These are phyloP conservation scores for Globisporangium irregulare DNA, from an alignment of 352 stramenopile species.

Conservation along the genomic window DNA sequence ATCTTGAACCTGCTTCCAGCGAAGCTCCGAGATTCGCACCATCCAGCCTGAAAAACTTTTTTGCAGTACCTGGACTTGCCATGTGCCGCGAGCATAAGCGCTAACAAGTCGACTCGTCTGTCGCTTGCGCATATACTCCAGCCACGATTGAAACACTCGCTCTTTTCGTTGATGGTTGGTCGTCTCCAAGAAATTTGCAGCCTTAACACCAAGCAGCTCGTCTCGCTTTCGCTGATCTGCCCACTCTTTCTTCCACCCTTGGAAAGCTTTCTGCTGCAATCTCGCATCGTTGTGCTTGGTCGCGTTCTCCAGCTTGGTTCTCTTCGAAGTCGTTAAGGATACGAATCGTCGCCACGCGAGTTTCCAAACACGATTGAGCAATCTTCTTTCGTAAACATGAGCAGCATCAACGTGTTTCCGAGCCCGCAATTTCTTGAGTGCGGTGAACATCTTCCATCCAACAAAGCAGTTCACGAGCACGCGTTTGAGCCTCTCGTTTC, in stretches of 20 bases:
- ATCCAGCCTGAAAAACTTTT: constrained; percentile 9
- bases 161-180: not conserved
- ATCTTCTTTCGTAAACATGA: not conserved
- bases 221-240: not conserved
- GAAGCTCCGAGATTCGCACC: not conserved
- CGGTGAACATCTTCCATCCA: constrained; percentile 1
- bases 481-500: not conserved
- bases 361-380: constrained; percentile 12
- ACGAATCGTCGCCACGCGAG: constrained; percentile 5
- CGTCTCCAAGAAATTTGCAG: not conserved
- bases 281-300: not conserved
- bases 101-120: constrained; percentile 13
- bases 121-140: constrained; percentile 6
- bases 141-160: constrained; percentile 9
- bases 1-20: constrained; percentile 11
- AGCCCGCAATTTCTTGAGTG: not conserved
- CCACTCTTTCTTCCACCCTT: not conserved
- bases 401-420: not conserved
- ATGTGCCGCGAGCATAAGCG: constrained; percentile 8
- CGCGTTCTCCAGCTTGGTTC: not conserved
- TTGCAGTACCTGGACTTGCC: constrained; percentile 12
- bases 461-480: not conserved
- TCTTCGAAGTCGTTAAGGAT: not conserved
- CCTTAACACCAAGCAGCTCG: not conserved
- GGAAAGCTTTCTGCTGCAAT: constrained; percentile 2